These are phyloP conservation scores for Grigorovia humatica DNA, from an alignment of 805 yeast genomes.

Conservation along the genomic window DNA sequence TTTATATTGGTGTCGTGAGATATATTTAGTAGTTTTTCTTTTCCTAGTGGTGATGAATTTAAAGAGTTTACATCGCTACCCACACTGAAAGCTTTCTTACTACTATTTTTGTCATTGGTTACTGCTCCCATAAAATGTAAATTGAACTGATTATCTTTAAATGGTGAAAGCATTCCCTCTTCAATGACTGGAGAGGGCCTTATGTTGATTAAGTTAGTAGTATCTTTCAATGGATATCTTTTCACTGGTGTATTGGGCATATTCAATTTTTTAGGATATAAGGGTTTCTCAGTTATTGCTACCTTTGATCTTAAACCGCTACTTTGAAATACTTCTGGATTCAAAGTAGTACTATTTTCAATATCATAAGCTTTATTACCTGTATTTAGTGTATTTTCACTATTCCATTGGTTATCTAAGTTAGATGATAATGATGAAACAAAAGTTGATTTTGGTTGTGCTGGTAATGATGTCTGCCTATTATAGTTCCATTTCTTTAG, in stretches of 20 bases:
- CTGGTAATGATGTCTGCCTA: neutral
- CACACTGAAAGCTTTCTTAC: neutral
- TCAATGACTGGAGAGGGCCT: conserved; percentile 6
- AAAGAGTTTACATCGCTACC: neutral
- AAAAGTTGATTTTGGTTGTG: neutral
- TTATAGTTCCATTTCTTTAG: conserved; percentile 13
- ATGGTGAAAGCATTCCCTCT: conserved; percentile 7
- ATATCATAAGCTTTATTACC: conserved; percentile 5
- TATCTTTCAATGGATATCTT: conserved; percentile 20
- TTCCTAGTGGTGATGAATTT: conserved; percentile 11
- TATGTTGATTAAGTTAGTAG: conserved; percentile 2
- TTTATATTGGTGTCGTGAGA: neutral
- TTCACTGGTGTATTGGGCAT: conserved; percentile 28
- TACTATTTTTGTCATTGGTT: neutral
- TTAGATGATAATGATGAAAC: conserved; percentile 4
- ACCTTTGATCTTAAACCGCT: conserved; percentile 24
- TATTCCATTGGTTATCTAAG: conserved; percentile 1
- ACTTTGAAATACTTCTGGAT: neutral
- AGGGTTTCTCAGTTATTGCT: conserved; percentile 5
- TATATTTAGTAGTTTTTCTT: neutral
- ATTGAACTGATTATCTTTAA: neutral
- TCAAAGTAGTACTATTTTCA: neutral
- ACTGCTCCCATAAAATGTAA: neutral
- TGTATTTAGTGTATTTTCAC: conserved; percentile 5
- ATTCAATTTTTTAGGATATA: conserved; percentile 15